A percentile compares a stretch with the other conserved stretches of the same genome.
Evolutionary conservation across 1,284 basidiomycete species (phyloP).

Genomic region (Cryptococcus sp.): DNA sequence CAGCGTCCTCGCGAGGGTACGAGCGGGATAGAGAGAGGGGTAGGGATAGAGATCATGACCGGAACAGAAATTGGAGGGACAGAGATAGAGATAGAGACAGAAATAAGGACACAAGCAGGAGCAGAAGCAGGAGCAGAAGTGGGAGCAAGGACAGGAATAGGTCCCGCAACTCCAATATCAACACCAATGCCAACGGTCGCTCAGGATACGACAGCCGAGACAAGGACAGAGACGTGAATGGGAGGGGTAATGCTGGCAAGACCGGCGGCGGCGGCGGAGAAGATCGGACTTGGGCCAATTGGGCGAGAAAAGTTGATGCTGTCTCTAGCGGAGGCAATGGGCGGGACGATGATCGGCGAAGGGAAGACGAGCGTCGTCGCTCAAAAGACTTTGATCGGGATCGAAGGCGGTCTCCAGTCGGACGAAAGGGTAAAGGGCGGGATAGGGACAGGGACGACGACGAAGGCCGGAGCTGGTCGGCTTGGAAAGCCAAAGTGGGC

Average conservation of each 20-base stretch:
- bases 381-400: constrained; percentile 5
- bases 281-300: constrained; percentile 23
- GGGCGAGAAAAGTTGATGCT: constrained; percentile 15
- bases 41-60: constrained; percentile 4
- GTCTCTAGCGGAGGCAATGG: constrained; percentile 8
- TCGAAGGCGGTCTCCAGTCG: constrained; percentile 9
- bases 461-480: constrained; percentile 15
- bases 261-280: neutral
- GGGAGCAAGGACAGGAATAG: too few species aligned
- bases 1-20: neutral
- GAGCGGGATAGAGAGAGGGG: constrained; percentile 4
- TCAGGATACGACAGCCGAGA: neutral
- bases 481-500: constrained; percentile 20
- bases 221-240: constrained; percentile 1
- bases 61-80: constrained; percentile 4
- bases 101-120: constrained; percentile 10
- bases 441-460: constrained; percentile 10
- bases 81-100: constrained; percentile 9
- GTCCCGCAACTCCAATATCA: too few species aligned
- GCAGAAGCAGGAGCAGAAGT: constrained; percentile 2
- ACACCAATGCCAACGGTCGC: too few species aligned
- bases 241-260: neutral
- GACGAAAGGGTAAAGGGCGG: neutral
- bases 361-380: neutral
- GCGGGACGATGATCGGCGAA: neutral